A percentile compares a stretch with the other conserved stretches of the same genome.
These are phyloP conservation scores for Durio zibethinus DNA, from an alignment of 345 rosid species.

Conservation along the genomic window DNA sequence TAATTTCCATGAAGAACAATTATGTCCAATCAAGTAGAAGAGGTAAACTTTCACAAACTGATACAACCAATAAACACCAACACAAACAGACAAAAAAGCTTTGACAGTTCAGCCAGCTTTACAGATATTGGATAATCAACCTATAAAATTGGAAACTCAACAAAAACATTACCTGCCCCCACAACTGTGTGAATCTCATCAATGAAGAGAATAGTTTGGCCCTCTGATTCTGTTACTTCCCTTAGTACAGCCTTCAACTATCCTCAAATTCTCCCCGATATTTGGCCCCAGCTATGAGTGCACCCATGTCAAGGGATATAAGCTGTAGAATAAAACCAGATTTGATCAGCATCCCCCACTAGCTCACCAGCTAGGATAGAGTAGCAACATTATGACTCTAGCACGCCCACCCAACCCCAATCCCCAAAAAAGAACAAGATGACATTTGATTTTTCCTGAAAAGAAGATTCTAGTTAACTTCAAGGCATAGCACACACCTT, in stretches of 20 bases:
- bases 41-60: not conserved
- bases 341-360: slow-evolving; percentile 9
- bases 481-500: slow-evolving; percentile 43
- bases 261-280: slow-evolving; percentile 98
- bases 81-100: not conserved
- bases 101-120: not conserved
- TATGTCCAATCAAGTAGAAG: not conserved
- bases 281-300: slow-evolving; percentile 98
- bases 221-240: slow-evolving; percentile 96
- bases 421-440: not conserved
- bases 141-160: not conserved
- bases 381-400: not conserved
- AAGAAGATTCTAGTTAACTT: not conserved
- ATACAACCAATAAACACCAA: not conserved
- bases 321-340: slow-evolving; percentile 43
- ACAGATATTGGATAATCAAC: not conserved
- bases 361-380: not conserved
- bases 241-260: slow-evolving; percentile 93
- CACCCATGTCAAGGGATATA: slow-evolving; percentile 98
- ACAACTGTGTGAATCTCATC: slow-evolving; percentile 99
- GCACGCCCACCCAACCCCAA: not conserved
- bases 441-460: not conserved
- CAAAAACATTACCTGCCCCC: slow-evolving; percentile 73
- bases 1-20: not conserved
- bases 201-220: slow-evolving; percentile 85